These are phyloP conservation scores for Monosporozyma yasuniensis DNA, from an alignment of 805 yeast species.

Conservation along the genomic window DNA sequence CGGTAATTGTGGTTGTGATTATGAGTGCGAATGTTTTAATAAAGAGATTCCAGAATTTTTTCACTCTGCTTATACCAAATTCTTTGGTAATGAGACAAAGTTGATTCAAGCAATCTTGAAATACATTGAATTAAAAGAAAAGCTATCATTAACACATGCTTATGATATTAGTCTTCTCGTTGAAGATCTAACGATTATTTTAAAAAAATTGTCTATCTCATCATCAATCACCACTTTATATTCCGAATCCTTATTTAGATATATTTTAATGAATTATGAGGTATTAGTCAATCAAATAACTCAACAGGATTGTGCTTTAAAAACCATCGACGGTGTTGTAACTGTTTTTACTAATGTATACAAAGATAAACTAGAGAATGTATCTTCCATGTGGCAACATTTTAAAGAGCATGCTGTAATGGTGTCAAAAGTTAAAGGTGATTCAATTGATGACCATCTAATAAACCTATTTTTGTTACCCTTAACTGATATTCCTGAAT, in stretches of 20 bases:
- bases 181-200: not conserved
- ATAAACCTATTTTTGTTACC: constrained; percentile 17
- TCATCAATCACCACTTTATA: not conserved
- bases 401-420: not conserved
- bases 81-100: not conserved
- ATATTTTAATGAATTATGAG: not conserved
- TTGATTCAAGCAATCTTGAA: not conserved
- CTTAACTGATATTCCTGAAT: constrained; percentile 15
- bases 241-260: not conserved
- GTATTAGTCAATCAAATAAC: not conserved
- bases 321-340: not conserved
- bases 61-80: not conserved
- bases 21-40: not conserved
- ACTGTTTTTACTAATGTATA: not conserved
- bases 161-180: not conserved
- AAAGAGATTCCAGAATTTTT: not conserved
- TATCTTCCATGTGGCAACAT: not conserved
- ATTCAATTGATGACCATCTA: not conserved
- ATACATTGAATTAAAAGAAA: not conserved
- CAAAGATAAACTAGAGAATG: not conserved
- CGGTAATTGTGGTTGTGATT: not conserved
- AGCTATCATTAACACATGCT: not conserved
- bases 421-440: not conserved
- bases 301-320: not conserved
- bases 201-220: not conserved